Conservation (phyloP, 2,329 filamentous ascomycete species). For the Alternaria sp. region DNA sequence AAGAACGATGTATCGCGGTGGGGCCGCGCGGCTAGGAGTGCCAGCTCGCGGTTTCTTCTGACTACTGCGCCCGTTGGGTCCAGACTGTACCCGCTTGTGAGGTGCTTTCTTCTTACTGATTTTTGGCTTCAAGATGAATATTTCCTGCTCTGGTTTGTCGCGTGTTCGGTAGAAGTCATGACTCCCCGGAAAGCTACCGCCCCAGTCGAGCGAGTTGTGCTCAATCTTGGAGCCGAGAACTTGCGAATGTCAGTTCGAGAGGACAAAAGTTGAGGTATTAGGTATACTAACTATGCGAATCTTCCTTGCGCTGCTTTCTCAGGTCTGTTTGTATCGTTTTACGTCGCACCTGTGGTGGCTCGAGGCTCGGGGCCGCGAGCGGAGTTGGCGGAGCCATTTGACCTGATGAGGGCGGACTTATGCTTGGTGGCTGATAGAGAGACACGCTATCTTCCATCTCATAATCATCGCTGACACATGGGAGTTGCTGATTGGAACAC, state of each 20-base stretch:
- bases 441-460: not conserved
- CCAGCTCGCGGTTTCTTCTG: not conserved
- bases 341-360: too few relatives aligned
- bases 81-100: not conserved
- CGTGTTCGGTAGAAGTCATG: not conserved
- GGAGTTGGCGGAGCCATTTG: not conserved
- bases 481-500: too few relatives aligned
- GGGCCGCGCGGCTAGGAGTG: too few relatives aligned
- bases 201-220: not conserved
- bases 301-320: too few relatives aligned
- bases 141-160: not conserved
- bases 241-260: not conserved
- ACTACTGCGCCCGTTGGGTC: not conserved
- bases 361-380: not conserved
- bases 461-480: not conserved
- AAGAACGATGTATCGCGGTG: not conserved
- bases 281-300: too few relatives aligned
- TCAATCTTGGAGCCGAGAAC: not conserved
- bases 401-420: not conserved
- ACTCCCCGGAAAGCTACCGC: not conserved
- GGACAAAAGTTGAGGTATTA: too few relatives aligned
- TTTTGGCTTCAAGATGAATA: not conserved
- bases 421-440: not conserved
- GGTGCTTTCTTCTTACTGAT: not conserved
- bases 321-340: too few relatives aligned